Conservation (phyloP, 768 basidiomycete genomes). For the Xerocomus potaroensis region DNA sequence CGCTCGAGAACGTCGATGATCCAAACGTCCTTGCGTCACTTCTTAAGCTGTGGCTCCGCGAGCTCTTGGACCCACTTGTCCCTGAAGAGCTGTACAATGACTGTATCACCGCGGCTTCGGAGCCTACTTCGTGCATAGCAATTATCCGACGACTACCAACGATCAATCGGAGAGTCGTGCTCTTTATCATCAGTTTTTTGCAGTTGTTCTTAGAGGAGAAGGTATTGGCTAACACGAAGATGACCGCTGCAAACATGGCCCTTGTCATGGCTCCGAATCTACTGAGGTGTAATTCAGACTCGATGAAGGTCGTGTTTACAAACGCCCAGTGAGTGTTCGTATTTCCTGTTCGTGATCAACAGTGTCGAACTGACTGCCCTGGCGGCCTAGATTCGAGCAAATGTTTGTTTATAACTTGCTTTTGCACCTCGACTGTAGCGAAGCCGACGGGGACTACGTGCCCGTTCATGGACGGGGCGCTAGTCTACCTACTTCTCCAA, state of each 20-base stretch:
- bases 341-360: conserved; percentile 1
- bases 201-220: conserved; percentile 83
- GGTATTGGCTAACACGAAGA: conserved; percentile 72
- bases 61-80: conserved; percentile 87
- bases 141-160: conserved; percentile 78
- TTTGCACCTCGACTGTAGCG: conserved; percentile 69
- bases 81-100: conserved; percentile 92
- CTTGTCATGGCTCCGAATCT: conserved; percentile 92
- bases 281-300: conserved; percentile 79
- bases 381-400: conserved; percentile 69
- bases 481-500: conserved; percentile 40
- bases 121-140: conserved; percentile 64
- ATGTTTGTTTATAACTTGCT: conserved; percentile 84
- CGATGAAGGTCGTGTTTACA: conserved; percentile 85
- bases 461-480: conserved; percentile 80
- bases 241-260: conserved; percentile 86
- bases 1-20: conserved; percentile 84
- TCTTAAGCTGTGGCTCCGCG: conserved; percentile 91
- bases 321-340: conserved; percentile 78
- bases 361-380: conserved; percentile 6
- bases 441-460: conserved; percentile 71
- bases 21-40: conserved; percentile 87
- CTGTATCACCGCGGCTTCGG: conserved; percentile 66
- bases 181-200: conserved; percentile 88
- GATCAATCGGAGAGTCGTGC: conserved; percentile 78